Conservation (phyloP, 2,329 filamentous ascomycete genomes). For the Stagonosporopsis tanaceti region DNA sequence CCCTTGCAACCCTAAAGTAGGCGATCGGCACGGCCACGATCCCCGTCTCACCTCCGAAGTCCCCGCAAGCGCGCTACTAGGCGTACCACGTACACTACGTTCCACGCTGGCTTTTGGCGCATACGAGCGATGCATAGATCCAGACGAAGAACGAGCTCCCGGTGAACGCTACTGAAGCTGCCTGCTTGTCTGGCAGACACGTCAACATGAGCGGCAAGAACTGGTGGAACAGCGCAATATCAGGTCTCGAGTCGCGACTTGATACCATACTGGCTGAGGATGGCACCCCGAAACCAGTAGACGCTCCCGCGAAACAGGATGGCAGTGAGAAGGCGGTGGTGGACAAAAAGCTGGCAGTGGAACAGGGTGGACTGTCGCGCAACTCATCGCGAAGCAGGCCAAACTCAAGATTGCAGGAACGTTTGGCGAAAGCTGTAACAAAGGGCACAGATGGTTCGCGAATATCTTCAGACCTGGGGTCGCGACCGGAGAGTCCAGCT, state of each 20-base stretch:
- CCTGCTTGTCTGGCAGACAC: constrained; percentile 4
- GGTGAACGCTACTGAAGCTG: constrained; percentile 39
- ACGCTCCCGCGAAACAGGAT: constrained; percentile 44
- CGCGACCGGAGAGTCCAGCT: constrained; percentile 63
- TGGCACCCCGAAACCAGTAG: constrained; percentile 58
- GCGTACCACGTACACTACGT: constrained; percentile 31
- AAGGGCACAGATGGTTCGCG: constrained; percentile 68
- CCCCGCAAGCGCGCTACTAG: constrained; percentile 30
- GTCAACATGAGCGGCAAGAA: constrained; percentile 41
- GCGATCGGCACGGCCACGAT: constrained; percentile 1
- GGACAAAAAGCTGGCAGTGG: constrained; percentile 43
- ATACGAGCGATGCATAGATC: constrained; percentile 41
- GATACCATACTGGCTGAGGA: constrained; percentile 91
- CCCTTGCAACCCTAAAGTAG: not conserved
- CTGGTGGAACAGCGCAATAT: constrained; percentile 76
- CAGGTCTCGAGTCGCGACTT: constrained; percentile 89
- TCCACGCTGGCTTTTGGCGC: constrained; percentile 41
- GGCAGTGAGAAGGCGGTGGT: constrained; percentile 35
- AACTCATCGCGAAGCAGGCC: constrained; percentile 70
- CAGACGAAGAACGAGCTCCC: constrained; percentile 37
- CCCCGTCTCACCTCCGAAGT: constrained; percentile 25
- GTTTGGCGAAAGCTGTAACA: constrained; percentile 85
- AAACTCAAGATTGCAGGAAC: constrained; percentile 87
- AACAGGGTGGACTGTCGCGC: constrained; percentile 60
- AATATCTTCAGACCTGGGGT: constrained; percentile 59